A percentile compares a stretch with the other conserved stretches of the same genome.
Conservation (phyloP, 192 early-diverging fungal species). For the Podila minutissima region DNA sequence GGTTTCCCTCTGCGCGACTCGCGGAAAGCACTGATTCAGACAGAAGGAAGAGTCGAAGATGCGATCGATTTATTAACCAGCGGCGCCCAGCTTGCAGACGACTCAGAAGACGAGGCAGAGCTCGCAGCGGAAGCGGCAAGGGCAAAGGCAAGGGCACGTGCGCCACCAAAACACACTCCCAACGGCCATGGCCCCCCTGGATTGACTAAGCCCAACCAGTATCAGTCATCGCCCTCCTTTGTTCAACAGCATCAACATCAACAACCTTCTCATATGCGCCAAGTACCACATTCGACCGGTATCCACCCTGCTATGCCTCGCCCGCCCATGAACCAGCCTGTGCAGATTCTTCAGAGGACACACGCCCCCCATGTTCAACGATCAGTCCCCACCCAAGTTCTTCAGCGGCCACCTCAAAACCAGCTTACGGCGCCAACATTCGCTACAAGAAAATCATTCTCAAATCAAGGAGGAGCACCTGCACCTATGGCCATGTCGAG, state of each 20-base stretch:
- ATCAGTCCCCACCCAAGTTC: conserved; percentile 40
- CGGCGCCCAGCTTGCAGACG: conserved; percentile 36
- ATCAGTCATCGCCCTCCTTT: neutral
- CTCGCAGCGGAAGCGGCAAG: conserved; percentile 31
- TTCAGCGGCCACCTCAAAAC: conserved; percentile 29
- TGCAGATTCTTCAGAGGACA: conserved; percentile 44
- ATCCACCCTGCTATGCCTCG: conserved; percentile 16
- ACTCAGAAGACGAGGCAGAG: conserved; percentile 48
- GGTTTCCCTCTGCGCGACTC: conserved; percentile 46
- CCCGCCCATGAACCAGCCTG: conserved; percentile 24
- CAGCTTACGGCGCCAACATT: neutral
- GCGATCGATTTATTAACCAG: conserved; percentile 46
- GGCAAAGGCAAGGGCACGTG: conserved; percentile 15
- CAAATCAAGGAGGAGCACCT: conserved; percentile 17
- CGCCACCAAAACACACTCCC: neutral
- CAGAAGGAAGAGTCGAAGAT: conserved; percentile 42
- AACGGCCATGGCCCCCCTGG: neutral
- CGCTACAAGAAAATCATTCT: conserved; percentile 10
- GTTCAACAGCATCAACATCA: neutral
- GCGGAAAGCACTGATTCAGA: conserved; percentile 43
- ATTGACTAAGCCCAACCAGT: neutral
- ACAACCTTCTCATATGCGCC: conserved; percentile 3
- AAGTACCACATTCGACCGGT: conserved; percentile 6
- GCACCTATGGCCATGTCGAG: conserved; percentile 16
- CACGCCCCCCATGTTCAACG: conserved; percentile 41